Percentiles rank a stretch among this genome's conserved stretches.
phyloP scores from a whole-genome alignment of 345 rosid species.

The Linum tenue region DNA sequence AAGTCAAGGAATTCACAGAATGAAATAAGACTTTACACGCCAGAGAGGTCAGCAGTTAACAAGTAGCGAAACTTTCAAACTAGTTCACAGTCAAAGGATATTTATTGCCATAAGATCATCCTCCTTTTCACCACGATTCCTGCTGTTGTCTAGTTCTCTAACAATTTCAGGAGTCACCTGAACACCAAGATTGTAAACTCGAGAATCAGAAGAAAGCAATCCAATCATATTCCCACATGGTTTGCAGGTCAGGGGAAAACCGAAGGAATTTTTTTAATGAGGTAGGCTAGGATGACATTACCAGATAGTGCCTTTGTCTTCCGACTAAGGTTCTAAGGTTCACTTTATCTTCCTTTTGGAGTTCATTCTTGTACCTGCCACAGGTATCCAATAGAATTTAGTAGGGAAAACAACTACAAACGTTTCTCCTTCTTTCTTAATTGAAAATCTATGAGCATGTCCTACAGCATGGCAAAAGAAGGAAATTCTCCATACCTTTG shows the following conservation, averaged over 20 bases:
- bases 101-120: conserved; percentile 55
- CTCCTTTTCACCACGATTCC: conserved; percentile 85
- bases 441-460: no score
- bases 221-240: neutral
- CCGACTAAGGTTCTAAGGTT: conserved; percentile 49
- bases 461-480: neutral
- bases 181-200: conserved; percentile 6
- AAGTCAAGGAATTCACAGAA: conserved; percentile 43
- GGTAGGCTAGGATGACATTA: conserved; percentile 25
- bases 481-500: conserved; percentile 46
- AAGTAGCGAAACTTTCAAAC: neutral
- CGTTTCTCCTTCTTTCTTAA: no score
- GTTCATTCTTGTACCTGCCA: conserved; percentile 77
- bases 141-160: conserved; percentile 66
- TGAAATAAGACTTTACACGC: neutral
- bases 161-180: conserved; percentile 82
- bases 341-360: conserved; percentile 73
- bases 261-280: neutral
- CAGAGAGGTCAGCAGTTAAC: neutral
- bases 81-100: conserved; percentile 49
- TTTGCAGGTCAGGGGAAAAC: no score
- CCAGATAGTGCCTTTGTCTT: conserved; percentile 67
- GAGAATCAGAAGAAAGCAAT: neutral
- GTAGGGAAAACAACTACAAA: neutral
- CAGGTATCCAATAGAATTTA: neutral